Conservation (phyloP, 306 rosid species). For the Prinsepia uniflora region DNA sequence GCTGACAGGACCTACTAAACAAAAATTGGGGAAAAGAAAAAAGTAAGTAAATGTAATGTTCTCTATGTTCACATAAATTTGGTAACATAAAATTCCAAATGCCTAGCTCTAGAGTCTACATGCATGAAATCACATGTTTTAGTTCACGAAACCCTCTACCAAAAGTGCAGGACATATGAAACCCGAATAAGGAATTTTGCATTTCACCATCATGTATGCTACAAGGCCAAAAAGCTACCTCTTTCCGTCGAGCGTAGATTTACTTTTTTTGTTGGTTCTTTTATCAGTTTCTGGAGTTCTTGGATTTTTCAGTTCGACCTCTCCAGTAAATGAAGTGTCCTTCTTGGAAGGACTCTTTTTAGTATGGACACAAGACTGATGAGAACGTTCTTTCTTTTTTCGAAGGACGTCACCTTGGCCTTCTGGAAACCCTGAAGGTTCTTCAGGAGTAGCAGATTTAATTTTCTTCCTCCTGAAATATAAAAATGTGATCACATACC, state of each 20-base stretch:
- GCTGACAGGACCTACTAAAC: conserved; percentile 46
- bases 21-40: conserved; percentile 11
- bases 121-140: background rate
- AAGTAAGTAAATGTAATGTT: background rate
- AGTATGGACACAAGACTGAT: conserved; percentile 16
- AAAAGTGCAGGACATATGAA: background rate
- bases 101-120: background rate
- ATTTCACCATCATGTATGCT: conserved; percentile 20
- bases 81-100: background rate
- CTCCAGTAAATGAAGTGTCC: conserved; percentile 35
- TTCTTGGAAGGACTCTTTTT: conserved; percentile 35
- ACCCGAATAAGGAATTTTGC: background rate
- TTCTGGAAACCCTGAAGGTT: conserved; percentile 32
- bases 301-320: conserved; percentile 33
- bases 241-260: conserved; percentile 28
- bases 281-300: conserved; percentile 25
- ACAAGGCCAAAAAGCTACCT: conserved; percentile 43
- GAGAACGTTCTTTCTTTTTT: conserved; percentile 37
- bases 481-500: conserved; percentile 15
- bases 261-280: conserved; percentile 32
- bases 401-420: conserved; percentile 21
- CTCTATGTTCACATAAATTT: background rate
- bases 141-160: background rate
- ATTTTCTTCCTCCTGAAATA: conserved; percentile 65
- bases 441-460: conserved; percentile 41